Evolutionary conservation across 805 yeast genomes (phyloP).

Genomic region (Kazachstania kunashirensis): DNA sequence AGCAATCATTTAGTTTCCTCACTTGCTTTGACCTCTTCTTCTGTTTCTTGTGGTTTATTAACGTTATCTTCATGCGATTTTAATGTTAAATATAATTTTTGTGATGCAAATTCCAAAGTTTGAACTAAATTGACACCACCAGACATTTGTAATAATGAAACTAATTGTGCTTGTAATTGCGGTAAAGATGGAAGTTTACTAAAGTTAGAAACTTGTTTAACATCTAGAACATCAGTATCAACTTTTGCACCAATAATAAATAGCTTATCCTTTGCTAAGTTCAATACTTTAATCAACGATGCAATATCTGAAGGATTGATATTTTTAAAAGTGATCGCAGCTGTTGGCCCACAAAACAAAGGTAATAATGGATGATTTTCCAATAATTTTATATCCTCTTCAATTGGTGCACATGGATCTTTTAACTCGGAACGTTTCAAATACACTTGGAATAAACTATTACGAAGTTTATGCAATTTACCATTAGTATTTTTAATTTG

Average conservation of each 20-base stretch:
- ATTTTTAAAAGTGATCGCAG: constrained; percentile 56
- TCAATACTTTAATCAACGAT: constrained; percentile 50
- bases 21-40: background rate
- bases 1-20: background rate
- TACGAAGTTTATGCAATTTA: constrained; percentile 55
- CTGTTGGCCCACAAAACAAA: constrained; percentile 78
- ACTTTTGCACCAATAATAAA: constrained; percentile 80
- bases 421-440: constrained; percentile 55
- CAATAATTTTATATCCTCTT: constrained; percentile 27
- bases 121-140: constrained; percentile 86
- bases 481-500: constrained; percentile 62
- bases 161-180: constrained; percentile 69
- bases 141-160: constrained; percentile 69
- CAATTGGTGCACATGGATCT: constrained; percentile 58
- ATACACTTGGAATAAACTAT: constrained; percentile 63
- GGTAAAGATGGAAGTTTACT: constrained; percentile 65
- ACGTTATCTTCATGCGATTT: constrained; percentile 47
- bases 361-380: constrained; percentile 58
- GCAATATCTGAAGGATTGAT: constrained; percentile 64
- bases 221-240: constrained; percentile 44
- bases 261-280: constrained; percentile 62
- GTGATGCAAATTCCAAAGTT: constrained; percentile 65
- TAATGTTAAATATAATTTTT: constrained; percentile 62
- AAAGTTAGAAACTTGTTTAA: constrained; percentile 47
- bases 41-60: background rate